Conservation (phyloP, 768 basidiomycete species). For the Porphyrellus cyaneotinctus region DNA sequence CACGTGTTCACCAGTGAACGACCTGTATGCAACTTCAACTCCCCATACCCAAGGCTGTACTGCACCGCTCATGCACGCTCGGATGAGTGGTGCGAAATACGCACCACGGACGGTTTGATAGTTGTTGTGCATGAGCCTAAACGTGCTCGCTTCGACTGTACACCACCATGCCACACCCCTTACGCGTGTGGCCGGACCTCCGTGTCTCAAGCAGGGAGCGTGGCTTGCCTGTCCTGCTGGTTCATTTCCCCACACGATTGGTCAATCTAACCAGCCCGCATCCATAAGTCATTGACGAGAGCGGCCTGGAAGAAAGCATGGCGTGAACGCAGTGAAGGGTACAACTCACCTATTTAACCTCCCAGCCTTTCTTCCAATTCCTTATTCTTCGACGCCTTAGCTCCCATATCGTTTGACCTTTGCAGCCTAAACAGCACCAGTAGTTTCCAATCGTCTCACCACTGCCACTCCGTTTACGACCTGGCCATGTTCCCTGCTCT, state of each 20-base stretch:
- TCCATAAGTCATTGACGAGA: slow-evolving; percentile 30
- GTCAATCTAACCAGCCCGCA: slow-evolving; percentile 27
- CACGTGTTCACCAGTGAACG: slow-evolving; percentile 22
- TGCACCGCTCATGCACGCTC: slow-evolving; percentile 9
- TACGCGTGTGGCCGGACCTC: slow-evolving; percentile 26
- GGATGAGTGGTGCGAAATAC: slow-evolving; percentile 17
- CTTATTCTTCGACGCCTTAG: slow-evolving; percentile 36
- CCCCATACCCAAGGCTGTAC: slow-evolving; percentile 10
- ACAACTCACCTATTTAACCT: slow-evolving; percentile 35
- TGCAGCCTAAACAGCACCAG: slow-evolving; percentile 26
- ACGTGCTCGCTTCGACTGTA: slow-evolving; percentile 14
- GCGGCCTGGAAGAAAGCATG: slow-evolving; percentile 35
- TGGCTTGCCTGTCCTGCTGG: slow-evolving; percentile 24
- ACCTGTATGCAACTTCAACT: background rate
- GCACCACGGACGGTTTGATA: slow-evolving; percentile 7
- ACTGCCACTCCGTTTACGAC: slow-evolving; percentile 44
- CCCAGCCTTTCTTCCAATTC: slow-evolving; percentile 34
- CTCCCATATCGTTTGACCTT: slow-evolving; percentile 32
- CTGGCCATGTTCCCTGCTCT: slow-evolving; percentile 51
- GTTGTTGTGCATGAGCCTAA: slow-evolving; percentile 4
- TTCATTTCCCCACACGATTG: slow-evolving; percentile 23
- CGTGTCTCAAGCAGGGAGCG: slow-evolving; percentile 20
- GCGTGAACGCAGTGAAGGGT: slow-evolving; percentile 39
- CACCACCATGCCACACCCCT: slow-evolving; percentile 22
- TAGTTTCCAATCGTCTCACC: slow-evolving; percentile 32